These are phyloP conservation scores for Huntiella abstrusa DNA, from an alignment of 2,329 filamentous ascomycete genomes.

Conservation along the genomic window DNA sequence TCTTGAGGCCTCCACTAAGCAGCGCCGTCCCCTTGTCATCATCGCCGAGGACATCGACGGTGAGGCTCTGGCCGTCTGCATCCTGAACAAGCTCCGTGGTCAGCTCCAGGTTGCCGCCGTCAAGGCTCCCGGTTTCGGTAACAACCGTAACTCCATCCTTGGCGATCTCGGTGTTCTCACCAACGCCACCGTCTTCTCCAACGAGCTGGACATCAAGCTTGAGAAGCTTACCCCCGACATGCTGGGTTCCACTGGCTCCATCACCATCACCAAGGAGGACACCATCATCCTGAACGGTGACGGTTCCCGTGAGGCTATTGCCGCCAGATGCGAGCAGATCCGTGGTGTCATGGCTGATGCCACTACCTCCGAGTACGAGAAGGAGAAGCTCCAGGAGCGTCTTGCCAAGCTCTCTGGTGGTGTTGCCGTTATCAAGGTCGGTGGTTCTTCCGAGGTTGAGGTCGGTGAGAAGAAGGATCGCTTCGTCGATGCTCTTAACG, in stretches of 20 bases:
- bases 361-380: conserved; percentile 95
- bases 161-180: conserved; percentile 91
- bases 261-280: conserved; percentile 99
- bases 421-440: conserved; percentile 98
- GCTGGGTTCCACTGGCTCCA: conserved; percentile 91
- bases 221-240: conserved; percentile 93
- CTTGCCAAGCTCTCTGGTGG: conserved; percentile 97
- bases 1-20: conserved; percentile 89
- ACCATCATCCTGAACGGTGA: conserved; percentile 97
- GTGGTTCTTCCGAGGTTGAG: conserved; percentile 92
- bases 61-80: conserved; percentile 95
- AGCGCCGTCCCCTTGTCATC: conserved; percentile 89
- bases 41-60: conserved; percentile 98
- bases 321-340: conserved; percentile 97
- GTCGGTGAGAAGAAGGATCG: conserved; percentile 99
- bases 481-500: conserved; percentile 95
- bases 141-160: conserved; percentile 99
- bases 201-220: conserved; percentile 97
- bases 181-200: conserved; percentile 92
- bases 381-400: conserved; percentile 99
- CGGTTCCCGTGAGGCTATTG: conserved; percentile 80
- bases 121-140: conserved; percentile 97
- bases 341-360: conserved; percentile 90
- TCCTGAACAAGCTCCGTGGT: conserved; percentile 98
- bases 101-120: conserved; percentile 97